A percentile compares a stretch with the other conserved stretches of the same genome.
phyloP scores from a whole-genome alignment of 2,329 filamentous ascomycete genomes.

The Zalaria sp. region DNA sequence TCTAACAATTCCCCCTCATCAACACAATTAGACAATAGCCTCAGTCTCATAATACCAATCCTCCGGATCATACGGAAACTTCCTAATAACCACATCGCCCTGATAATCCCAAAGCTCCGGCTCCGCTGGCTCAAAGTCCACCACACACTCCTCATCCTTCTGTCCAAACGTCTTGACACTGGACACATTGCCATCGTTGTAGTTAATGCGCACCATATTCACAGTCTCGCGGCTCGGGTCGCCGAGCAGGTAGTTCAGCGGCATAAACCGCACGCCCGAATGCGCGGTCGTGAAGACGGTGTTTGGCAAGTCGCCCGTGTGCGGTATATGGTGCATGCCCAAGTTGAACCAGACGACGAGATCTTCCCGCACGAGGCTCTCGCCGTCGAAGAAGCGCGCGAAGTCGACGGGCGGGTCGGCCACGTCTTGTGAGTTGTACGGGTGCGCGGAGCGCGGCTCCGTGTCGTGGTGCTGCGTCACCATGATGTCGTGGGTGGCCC shows the following conservation, averaged over 20 bases:
- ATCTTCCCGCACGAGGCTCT: constrained; percentile 29
- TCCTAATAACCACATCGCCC: constrained; percentile 21
- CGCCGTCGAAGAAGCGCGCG: constrained; percentile 27
- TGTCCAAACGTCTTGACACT: constrained; percentile 21
- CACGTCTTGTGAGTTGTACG: constrained; percentile 22
- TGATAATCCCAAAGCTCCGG: constrained; percentile 16
- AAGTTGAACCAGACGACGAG: constrained; percentile 40
- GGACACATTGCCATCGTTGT: constrained; percentile 15
- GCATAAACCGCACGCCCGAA: constrained; percentile 28
- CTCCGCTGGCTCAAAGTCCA: constrained; percentile 13
- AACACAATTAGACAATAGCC: constrained; percentile 1
- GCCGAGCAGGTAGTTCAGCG: constrained; percentile 29
- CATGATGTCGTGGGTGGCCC: constrained; percentile 24
- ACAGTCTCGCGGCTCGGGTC: constrained; percentile 27
- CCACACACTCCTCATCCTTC: constrained; percentile 13
- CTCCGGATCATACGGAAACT: constrained; percentile 24
- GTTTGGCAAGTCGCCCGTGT: constrained; percentile 39
- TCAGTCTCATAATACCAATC: constrained; percentile 15
- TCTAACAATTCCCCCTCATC: too few species aligned
- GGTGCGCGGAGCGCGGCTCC: constrained; percentile 23
- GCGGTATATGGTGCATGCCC: constrained; percentile 45
- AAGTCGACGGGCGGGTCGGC: constrained; percentile 31
- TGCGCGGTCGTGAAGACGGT: constrained; percentile 37
- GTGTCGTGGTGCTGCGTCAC: constrained; percentile 32
- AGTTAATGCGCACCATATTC: constrained; percentile 27